Percentiles rank a stretch among this genome's conserved stretches.
phyloP scores from a whole-genome alignment of 2,329 filamentous ascomycete genomes.

The Aspergillus tubingensis region DNA sequence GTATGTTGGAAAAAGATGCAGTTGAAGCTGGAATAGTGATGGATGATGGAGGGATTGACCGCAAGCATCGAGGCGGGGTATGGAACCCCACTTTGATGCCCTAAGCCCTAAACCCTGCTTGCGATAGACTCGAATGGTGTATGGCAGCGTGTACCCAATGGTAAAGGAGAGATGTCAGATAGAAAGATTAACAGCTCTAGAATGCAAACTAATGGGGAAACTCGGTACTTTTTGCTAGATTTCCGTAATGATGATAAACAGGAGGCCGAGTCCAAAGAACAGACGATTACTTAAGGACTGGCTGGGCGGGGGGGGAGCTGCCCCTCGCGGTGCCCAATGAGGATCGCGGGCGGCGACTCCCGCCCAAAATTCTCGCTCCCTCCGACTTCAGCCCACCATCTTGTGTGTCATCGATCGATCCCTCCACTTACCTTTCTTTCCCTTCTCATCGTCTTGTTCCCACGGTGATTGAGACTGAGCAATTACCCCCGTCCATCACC shows the following conservation, averaged over 20 bases:
- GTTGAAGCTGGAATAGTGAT: background rate
- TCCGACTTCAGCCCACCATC: slow-evolving; percentile 24
- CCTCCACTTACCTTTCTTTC: slow-evolving; percentile 8
- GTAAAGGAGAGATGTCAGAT: background rate
- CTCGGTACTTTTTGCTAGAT: no score
- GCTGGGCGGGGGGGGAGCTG: slow-evolving; percentile 9
- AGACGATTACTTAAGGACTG: background rate
- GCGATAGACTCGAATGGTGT: background rate
- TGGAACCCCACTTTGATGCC: slow-evolving; percentile 32
- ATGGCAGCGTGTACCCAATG: background rate
- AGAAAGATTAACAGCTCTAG: background rate
- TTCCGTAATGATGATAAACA: no score
- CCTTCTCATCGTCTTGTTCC: slow-evolving; percentile 15
- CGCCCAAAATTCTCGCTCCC: slow-evolving; percentile 38
- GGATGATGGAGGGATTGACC: background rate
- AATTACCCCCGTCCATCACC: slow-evolving; percentile 18
- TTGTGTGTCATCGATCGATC: slow-evolving; percentile 9
- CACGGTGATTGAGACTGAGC: slow-evolving; percentile 10
- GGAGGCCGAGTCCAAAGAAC: no score
- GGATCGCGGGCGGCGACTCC: slow-evolving; percentile 25
- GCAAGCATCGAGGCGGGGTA: slow-evolving; percentile 23
- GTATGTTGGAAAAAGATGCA: background rate
- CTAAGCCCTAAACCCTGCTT: slow-evolving; percentile 38
- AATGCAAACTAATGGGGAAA: background rate
- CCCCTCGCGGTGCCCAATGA: slow-evolving; percentile 29